Evolutionary conservation across 1,284 basidiomycete species (phyloP).

Genomic region (Rhodotorula sp.): DNA sequence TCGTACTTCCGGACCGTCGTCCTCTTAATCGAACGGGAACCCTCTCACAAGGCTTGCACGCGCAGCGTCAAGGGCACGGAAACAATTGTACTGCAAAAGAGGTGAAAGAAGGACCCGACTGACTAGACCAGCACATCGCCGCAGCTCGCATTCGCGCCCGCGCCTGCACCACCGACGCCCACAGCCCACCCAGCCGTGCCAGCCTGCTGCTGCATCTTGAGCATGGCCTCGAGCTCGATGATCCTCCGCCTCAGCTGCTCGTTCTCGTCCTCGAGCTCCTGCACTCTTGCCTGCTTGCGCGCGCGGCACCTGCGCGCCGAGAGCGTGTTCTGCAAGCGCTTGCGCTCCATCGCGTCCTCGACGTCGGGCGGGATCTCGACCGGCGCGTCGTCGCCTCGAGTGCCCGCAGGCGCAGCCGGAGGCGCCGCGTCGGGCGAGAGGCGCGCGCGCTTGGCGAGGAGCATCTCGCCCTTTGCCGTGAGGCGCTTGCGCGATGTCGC

Average conservation of each 20-base stretch:
- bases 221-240: background rate
- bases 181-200: no score
- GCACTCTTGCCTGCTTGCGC: constrained; percentile 70
- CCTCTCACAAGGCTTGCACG: no score
- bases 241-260: constrained; percentile 45
- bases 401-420: constrained; percentile 38
- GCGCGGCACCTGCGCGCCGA: constrained; percentile 70
- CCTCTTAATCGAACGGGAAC: no score
- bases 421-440: no score
- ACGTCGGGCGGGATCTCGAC: constrained; percentile 48
- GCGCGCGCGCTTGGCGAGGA: constrained; percentile 27
- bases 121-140: no score
- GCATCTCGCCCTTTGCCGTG: constrained; percentile 56
- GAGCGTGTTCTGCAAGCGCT: constrained; percentile 76
- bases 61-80: no score
- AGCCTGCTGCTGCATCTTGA: background rate
- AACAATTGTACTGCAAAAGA: no score
- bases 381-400: constrained; percentile 48
- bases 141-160: no score
- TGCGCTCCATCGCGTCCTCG: constrained; percentile 65
- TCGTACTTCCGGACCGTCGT: no score
- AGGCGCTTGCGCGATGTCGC: constrained; percentile 62
- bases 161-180: no score
- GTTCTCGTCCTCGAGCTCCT: constrained; percentile 61
- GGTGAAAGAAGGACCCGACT: no score